Evolutionary conservation across 2,329 filamentous ascomycete species (phyloP), one percentile per base, ranked within the genome.

Genomic region (Aspergillus pseudotamarii): DNA sequence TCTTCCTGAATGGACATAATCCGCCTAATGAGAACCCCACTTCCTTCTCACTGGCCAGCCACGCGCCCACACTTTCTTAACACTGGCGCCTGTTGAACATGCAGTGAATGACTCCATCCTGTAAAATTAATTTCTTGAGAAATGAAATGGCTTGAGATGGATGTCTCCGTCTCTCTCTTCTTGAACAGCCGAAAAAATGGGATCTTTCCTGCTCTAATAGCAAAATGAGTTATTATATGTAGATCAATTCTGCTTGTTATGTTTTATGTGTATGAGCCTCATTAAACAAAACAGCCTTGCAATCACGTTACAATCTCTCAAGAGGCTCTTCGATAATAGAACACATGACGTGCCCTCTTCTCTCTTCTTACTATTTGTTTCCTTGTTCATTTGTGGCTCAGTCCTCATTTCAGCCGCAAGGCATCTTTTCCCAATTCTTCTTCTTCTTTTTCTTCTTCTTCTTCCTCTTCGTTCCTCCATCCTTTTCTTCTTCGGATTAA

Each of bases 341-440:
- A 55, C 51, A 55, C 51, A 55, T 55, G 51, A 55, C 51, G 51
- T 55, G 23, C 51, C n/a, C 30, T n/a, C 38, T 26, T 50, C 61
- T 53, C 32, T 34, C 28, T 58, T 28, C 23, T 41, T 56, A 34
- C 55, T 65, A 55, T 34, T 56, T 26, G 14, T 19, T 55, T 19
- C 21, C 26, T 12, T 54, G 51, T 23, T 36, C 21, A 57, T 30
- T 36, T 57, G 56, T 58, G 57, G 54, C 57, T 60, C 46, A 53
- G 57, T 60, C 32, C 53, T 50, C 38, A 23, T 45, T 58, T 62
- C 60, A 62, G 62, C 62, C 63, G 60, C 63, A 63, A 64, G 59
- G 62, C 62, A 51, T 61, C 55, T 58, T 61, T 56, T 57, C 6
- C n/a, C 32, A 34, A 8, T 34, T 54, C 34, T 19, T 19, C 46